These are phyloP conservation scores for Bryum argenteum DNA, from an alignment of 225 moss, liverwort and hornwort species.

Conservation along the genomic window DNA sequence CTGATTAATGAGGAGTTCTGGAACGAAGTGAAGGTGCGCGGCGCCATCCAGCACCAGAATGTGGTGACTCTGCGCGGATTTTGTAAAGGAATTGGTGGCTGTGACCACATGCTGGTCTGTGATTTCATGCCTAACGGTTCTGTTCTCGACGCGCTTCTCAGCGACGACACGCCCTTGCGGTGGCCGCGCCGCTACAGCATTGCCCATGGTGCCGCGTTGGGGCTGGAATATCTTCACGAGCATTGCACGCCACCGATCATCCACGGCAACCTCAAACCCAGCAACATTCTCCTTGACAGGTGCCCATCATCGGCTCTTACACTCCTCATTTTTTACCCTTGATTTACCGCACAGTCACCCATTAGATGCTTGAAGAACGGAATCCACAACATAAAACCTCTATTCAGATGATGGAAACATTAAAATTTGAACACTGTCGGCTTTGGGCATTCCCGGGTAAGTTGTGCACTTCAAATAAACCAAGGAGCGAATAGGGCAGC, in stretches of 20 bases:
- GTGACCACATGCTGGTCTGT: conserved; percentile 68
- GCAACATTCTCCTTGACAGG: conserved; percentile 81
- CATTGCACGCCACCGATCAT: conserved; percentile 60
- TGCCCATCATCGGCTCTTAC: neutral
- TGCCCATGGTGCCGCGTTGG: conserved; percentile 66
- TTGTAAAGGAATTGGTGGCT: conserved; percentile 55
- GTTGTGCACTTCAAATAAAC: too few relatives aligned
- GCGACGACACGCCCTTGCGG: conserved; percentile 51
- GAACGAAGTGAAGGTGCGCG: conserved; percentile 68
- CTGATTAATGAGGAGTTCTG: conserved; percentile 64
- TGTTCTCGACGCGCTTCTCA: conserved; percentile 74
- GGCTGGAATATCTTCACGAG: conserved; percentile 69
- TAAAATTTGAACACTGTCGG: too few relatives aligned
- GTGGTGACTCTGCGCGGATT: conserved; percentile 73
- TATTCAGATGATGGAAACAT: too few relatives aligned
- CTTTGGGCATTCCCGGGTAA: too few relatives aligned
- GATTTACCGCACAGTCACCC: too few relatives aligned
- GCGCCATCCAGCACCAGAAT: conserved; percentile 67
- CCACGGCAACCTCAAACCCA: conserved; percentile 72
- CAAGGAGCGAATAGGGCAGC: too few relatives aligned
- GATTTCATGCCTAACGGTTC: conserved; percentile 82
- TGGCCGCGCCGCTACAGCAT: conserved; percentile 81
- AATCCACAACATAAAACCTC: too few relatives aligned
- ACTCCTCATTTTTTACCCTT: neutral
- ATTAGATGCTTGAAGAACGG: too few relatives aligned